phyloP scores from a whole-genome alignment of 2,329 filamentous ascomycete species.

The Hypoxylon sp. region DNA sequence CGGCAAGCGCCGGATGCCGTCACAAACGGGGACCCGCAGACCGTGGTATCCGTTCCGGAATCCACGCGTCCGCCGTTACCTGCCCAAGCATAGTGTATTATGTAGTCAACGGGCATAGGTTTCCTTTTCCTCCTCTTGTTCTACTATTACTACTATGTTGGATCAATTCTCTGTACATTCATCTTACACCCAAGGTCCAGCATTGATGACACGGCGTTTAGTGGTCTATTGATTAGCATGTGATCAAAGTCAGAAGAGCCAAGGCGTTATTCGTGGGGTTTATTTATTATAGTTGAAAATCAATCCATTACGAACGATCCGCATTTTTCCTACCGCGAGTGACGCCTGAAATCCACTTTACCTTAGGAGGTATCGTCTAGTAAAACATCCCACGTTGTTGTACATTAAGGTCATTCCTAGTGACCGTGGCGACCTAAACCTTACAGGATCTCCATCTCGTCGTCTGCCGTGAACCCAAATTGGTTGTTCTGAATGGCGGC shows the following conservation, averaged over 20 bases:
- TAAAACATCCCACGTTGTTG: constrained; percentile 42
- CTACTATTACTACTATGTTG: constrained; percentile 6
- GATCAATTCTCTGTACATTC: constrained; percentile 48
- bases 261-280: constrained; percentile 26
- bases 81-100: constrained; percentile 44
- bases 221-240: constrained; percentile 45
- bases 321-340: constrained; percentile 28
- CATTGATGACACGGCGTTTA: constrained; percentile 52
- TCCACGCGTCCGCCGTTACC: constrained; percentile 49
- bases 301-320: constrained; percentile 31
- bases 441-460: constrained; percentile 69
- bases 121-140: constrained; percentile 13
- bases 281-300: constrained; percentile 16
- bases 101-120: background rate
- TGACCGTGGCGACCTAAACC: constrained; percentile 18
- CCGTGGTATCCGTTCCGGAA: constrained; percentile 60
- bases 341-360: constrained; percentile 37
- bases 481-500: constrained; percentile 90
- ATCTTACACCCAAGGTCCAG: constrained; percentile 44
- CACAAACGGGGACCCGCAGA: constrained; percentile 62
- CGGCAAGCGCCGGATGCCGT: constrained; percentile 78
- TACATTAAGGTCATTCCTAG: constrained; percentile 42
- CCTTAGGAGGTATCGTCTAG: constrained; percentile 51
- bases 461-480: constrained; percentile 78
- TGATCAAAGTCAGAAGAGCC: constrained; percentile 32